These are phyloP conservation scores for Laetiporus sulphureus DNA, from an alignment of 1,284 basidiomycete species.

Conservation along the genomic window DNA sequence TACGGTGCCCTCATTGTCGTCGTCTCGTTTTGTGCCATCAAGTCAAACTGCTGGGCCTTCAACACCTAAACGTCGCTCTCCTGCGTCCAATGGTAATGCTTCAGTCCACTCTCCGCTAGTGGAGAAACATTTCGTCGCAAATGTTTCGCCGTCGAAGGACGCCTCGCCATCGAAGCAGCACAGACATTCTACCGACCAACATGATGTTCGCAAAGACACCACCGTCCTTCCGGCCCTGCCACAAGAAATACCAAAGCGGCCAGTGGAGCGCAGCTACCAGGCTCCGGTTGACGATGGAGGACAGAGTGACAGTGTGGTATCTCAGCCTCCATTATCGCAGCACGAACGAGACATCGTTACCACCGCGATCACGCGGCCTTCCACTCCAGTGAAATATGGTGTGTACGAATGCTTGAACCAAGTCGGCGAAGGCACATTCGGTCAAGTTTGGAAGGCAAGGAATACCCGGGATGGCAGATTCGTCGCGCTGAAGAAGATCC, in stretches of 20 bases:
- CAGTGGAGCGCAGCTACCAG: neutral
- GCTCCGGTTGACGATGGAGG: neutral
- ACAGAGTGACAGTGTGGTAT: too few relatives aligned
- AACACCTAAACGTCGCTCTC: neutral
- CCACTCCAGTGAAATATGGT: slow-evolving; percentile 32
- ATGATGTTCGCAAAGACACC: neutral
- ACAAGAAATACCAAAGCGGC: neutral
- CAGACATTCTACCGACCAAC: neutral
- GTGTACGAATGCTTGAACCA: slow-evolving; percentile 88
- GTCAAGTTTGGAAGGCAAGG: slow-evolving; percentile 97
- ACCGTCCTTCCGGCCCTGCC: too few relatives aligned
- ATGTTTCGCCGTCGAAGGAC: too few relatives aligned
- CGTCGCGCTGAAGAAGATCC: slow-evolving; percentile 94
- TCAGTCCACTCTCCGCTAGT: too few relatives aligned
- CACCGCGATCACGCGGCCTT: slow-evolving; percentile 3
- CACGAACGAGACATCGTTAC: neutral
- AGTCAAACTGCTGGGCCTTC: neutral
- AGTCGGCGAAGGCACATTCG: slow-evolving; percentile 98
- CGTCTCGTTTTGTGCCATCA: neutral
- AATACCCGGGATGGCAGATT: slow-evolving; percentile 70
- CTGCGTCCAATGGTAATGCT: neutral
- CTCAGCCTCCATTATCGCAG: neutral
- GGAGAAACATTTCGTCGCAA: too few relatives aligned
- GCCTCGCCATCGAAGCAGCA: neutral
- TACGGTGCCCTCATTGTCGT: slow-evolving; percentile 3